Evolutionary conservation across 2,329 filamentous ascomycete genomes (phyloP).

Genomic region (Colletotrichum orbiculare): DNA sequence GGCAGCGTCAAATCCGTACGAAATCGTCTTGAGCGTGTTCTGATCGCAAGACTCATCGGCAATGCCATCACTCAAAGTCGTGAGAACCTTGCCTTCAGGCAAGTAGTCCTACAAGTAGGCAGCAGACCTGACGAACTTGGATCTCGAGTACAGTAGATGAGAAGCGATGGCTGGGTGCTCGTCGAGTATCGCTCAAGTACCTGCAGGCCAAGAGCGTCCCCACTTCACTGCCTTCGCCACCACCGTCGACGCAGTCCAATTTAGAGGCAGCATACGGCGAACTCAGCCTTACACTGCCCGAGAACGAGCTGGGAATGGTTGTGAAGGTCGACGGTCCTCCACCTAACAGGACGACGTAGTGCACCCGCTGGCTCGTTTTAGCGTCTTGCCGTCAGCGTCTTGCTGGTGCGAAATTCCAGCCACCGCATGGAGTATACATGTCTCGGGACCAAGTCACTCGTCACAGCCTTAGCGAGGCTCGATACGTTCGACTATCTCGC

Average conservation of each 20-base stretch:
- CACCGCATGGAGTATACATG: constrained; percentile 17
- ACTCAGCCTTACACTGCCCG: constrained; percentile 37
- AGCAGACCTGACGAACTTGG: no score
- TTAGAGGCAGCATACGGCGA: constrained; percentile 1
- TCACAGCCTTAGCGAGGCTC: no score
- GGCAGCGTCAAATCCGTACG: no score
- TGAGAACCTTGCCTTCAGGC: no score
- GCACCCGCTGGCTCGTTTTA: constrained; percentile 32
- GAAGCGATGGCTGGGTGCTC: no score
- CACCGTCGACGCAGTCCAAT: constrained; percentile 9
- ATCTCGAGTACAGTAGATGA: no score
- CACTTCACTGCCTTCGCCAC: constrained; percentile 1
- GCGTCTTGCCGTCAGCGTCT: constrained; percentile 33
- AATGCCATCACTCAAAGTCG: no score
- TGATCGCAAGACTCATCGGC: no score
- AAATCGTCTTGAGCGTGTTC: no score
- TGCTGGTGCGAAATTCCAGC: constrained; percentile 40
- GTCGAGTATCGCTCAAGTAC: not conserved
- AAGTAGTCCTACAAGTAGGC: no score
- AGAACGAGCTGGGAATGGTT: constrained; percentile 24
- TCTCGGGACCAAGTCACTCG: no score
- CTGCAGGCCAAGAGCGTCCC: not conserved
- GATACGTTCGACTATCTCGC: no score
- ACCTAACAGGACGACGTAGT: not conserved
- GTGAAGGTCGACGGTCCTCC: constrained; percentile 6